These are phyloP conservation scores for Geotrichum siamense DNA, from an alignment of 1,139 yeast genomes.

Conservation along the genomic window DNA sequence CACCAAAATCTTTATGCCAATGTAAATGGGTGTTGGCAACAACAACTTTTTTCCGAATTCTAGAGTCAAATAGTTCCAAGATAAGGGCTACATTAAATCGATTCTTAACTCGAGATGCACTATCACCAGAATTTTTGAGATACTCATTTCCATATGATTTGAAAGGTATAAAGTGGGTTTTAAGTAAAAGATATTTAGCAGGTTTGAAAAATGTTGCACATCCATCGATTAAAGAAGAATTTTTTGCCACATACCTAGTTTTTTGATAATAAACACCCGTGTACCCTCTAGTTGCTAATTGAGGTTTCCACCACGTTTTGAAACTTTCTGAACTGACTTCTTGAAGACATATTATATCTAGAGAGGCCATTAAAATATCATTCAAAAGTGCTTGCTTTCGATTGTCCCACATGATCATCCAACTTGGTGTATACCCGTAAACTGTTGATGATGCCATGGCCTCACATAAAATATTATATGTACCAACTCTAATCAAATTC, in stretches of 20 bases:
- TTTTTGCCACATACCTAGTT: neutral
- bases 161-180: neutral
- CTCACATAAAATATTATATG: neutral
- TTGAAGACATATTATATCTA: neutral
- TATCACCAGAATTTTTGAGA: neutral
- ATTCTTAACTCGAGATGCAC: neutral
- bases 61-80: neutral
- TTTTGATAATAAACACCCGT: neutral
- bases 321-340: neutral
- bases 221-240: neutral
- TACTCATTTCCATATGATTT: neutral
- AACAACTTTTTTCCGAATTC: neutral
- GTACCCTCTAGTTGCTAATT: neutral
- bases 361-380: neutral
- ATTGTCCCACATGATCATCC: neutral
- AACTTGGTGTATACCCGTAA: neutral
- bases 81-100: neutral
- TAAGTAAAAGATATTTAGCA: neutral
- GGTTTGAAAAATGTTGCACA: neutral
- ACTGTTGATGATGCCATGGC: neutral
- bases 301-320: neutral
- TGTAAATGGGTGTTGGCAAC: slow-evolving; percentile 61
- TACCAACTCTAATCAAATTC: neutral
- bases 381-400: neutral
- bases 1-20: slow-evolving; percentile 96